These are phyloP conservation scores for Fonsecaea pedrosoi DNA, from an alignment of 2,329 filamentous ascomycete genomes.

Conservation along the genomic window DNA sequence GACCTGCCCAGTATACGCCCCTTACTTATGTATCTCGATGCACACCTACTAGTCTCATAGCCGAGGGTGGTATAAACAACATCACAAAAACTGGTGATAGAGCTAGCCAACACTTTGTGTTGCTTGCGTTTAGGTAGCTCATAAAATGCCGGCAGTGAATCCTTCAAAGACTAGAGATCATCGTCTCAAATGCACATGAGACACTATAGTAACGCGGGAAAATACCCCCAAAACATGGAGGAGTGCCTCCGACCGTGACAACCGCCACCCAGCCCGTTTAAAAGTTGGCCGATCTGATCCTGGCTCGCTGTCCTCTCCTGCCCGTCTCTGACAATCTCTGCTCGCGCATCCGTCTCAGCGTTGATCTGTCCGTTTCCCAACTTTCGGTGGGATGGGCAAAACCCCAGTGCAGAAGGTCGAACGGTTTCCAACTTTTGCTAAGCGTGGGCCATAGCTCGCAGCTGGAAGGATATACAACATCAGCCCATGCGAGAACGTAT, in stretches of 20 bases:
- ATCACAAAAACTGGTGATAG: background rate
- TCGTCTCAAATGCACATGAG: background rate
- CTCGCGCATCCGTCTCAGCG: conserved; percentile 1
- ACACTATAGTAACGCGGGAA: background rate
- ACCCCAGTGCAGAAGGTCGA: conserved; percentile 10
- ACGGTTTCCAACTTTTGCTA: background rate
- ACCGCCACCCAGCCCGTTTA: background rate
- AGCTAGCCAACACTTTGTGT: background rate
- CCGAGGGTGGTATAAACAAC: background rate
- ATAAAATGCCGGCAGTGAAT: background rate
- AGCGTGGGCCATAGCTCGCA: background rate
- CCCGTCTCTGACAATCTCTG: background rate
- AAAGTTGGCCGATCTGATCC: background rate
- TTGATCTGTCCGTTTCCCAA: conserved; percentile 1
- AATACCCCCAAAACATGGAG: background rate
- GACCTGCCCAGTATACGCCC: no score
- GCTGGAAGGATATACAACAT: conserved; percentile 12
- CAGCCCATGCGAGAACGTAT: conserved; percentile 20
- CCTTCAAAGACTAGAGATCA: background rate
- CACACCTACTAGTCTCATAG: no score
- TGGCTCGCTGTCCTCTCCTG: background rate
- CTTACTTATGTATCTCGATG: no score
- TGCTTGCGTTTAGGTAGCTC: background rate
- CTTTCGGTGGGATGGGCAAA: background rate
- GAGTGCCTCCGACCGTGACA: background rate